Percentiles rank a stretch among this genome's conserved stretches.
Evolutionary conservation across 139 green algal genomes (phyloP).

Genomic region (Chlorella sp.): DNA sequence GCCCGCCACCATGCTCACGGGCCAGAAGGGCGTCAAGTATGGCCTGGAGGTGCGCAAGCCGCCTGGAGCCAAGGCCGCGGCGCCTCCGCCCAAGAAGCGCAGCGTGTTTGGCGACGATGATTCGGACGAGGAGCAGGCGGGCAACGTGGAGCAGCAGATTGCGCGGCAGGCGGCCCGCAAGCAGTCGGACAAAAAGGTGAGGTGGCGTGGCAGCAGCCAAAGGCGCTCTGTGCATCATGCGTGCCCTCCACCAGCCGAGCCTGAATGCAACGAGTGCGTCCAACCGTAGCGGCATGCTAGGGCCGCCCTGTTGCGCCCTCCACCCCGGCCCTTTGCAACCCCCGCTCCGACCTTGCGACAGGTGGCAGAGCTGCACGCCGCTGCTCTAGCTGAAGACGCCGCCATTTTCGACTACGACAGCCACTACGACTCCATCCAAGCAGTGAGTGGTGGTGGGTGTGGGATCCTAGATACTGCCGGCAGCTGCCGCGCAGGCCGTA

Average conservation of each 20-base stretch:
- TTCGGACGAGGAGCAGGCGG: constrained; percentile 59
- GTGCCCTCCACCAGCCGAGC: no score
- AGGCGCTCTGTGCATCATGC: no score
- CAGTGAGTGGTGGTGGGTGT: background rate
- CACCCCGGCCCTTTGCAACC: no score
- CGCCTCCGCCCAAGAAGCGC: constrained; percentile 5
- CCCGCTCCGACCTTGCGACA: constrained; percentile 43
- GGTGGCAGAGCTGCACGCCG: constrained; percentile 78
- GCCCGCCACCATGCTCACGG: constrained; percentile 44
- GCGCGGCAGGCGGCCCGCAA: constrained; percentile 75
- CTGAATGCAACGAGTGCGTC: no score
- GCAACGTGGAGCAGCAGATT: constrained; percentile 62
- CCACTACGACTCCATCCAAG: constrained; percentile 88
- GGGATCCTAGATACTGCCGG: no score
- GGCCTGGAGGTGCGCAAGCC: constrained; percentile 61
- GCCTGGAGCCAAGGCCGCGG: constrained; percentile 32
- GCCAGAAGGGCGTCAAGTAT: constrained; percentile 83
- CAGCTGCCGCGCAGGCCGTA: background rate
- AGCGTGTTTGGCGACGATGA: constrained; percentile 70
- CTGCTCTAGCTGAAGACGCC: constrained; percentile 88
- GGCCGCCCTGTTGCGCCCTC: no score
- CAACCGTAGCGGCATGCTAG: no score
- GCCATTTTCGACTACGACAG: constrained; percentile 95
- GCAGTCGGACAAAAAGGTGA: constrained; percentile 53
- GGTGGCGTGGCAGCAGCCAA: background rate